Evolutionary conservation across 805 yeast genomes (phyloP), one percentile per base, ranked within the genome.

Genomic region (Ogataea nakhonphanomensis): DNA sequence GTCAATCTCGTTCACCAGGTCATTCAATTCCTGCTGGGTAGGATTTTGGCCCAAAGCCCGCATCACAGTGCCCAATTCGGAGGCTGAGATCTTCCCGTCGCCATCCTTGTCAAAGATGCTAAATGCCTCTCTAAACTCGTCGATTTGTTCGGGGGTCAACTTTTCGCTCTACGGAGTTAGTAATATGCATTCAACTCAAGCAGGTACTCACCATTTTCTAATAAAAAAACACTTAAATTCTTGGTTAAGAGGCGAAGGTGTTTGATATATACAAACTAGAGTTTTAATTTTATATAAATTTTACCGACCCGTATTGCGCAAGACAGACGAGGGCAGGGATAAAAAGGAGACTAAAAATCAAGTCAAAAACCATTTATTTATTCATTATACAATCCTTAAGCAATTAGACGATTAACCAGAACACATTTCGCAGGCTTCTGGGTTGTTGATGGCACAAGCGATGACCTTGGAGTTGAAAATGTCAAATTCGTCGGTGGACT

Each of bases 41-140:
- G 99, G 99, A 58, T 91, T 91, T 66, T 89, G 93, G 37, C 99
- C 99, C 59, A 93, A 74, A n/a, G 97, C 87, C 70, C 99, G 84
- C 99, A 93, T 93, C 38, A 93, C 99, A 4, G 96, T 89, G 50
- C 98, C 97, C 53, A 93, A 75, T 69, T 93, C 99, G 59, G 86
- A 78, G 54, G 96, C 86, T 44, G 96, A 88, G 71, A 93, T 93
- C 61, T 88, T 87, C 34, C 99, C 99, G 66, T 90, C 97, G 59
- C 90, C 84, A 64, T 93, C 96, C 65, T 89, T 89, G 73, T 93
- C 99, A 56, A 93, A 93, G 50, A 93, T 78, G 46, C 97, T 88
- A 64, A 93, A 93, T 5, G 99, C 99, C 72, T 93, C 99, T 67
- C 88, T 89, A 70, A 93, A 93, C 58, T 93, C 98, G 44, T 93